Conservation (phyloP, 129 eudicot genomes). For the Saposhnikovia divaricata region DNA sequence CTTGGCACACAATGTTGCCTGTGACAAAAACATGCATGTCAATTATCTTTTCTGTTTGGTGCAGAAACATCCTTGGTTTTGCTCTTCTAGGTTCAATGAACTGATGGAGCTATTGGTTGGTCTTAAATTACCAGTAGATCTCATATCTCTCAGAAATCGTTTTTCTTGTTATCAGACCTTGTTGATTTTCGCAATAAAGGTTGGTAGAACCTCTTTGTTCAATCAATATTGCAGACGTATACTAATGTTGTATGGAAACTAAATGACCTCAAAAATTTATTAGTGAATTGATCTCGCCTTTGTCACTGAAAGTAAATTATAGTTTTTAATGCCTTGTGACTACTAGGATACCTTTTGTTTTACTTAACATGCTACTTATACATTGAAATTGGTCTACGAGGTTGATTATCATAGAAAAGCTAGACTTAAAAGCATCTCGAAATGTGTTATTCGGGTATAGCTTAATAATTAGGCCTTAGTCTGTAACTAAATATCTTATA, state of each 20-base stretch:
- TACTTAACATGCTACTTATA: background rate
- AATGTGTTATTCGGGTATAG: too few species aligned
- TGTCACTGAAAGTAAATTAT: background rate
- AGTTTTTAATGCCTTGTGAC: background rate
- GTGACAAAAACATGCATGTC: constrained; percentile 1
- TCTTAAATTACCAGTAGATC: constrained; percentile 53
- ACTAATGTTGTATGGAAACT: background rate
- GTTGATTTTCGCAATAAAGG: constrained; percentile 68
- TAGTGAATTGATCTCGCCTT: background rate
- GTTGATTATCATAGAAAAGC: too few species aligned
- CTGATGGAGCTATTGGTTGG: constrained; percentile 67
- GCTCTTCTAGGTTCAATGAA: constrained; percentile 53
- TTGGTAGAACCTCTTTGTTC: constrained; percentile 10
- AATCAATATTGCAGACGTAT: background rate
- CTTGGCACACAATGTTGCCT: background rate
- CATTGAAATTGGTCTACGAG: background rate
- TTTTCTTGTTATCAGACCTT: constrained; percentile 54
- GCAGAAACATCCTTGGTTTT: constrained; percentile 70
- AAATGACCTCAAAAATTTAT: background rate
- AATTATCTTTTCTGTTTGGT: constrained; percentile 18
- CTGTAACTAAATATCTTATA: background rate
- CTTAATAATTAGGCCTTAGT: background rate
- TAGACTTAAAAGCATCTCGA: background rate
- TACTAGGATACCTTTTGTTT: background rate
- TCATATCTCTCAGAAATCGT: constrained; percentile 42